Evolutionary conservation across 176 grass and related monocot species (phyloP).

Genomic region (Carex kokanica): DNA sequence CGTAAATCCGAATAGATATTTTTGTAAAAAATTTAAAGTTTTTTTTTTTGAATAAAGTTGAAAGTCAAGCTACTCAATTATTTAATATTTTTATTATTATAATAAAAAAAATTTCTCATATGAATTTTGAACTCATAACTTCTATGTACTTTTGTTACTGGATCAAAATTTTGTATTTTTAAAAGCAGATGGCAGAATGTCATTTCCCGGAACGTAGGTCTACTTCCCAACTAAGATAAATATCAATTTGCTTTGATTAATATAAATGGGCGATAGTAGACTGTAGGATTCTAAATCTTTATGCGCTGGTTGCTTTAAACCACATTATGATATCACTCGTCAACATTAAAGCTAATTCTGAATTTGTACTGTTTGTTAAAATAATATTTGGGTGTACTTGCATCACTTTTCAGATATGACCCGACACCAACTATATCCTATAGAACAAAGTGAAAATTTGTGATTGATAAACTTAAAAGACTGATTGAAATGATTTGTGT

Average conservation of each 20-base stretch:
- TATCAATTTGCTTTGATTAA: background rate
- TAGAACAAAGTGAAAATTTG: background rate
- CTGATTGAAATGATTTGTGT: background rate
- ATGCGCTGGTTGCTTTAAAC: background rate
- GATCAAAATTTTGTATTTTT: background rate
- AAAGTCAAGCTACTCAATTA: too few relatives aligned
- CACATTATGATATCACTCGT: background rate
- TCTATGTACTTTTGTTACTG: too few relatives aligned
- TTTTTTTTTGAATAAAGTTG: too few relatives aligned
- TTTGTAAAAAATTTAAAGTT: too few relatives aligned
- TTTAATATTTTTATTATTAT: too few relatives aligned
- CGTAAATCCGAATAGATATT: too few relatives aligned
- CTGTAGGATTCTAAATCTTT: background rate
- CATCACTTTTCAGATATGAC: background rate
- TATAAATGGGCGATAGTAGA: background rate
- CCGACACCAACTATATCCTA: background rate
- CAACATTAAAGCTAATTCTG: background rate
- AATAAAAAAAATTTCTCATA: too few relatives aligned
- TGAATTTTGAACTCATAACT: too few relatives aligned
- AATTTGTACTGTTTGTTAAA: background rate
- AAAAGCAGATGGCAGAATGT: background rate
- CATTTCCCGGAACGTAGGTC: background rate
- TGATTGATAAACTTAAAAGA: background rate
- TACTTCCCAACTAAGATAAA: background rate
- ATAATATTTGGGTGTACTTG: background rate